Base-by-base conservation (phyloP, 129 eudicot genomes). In the Mikania micrantha region DNA sequence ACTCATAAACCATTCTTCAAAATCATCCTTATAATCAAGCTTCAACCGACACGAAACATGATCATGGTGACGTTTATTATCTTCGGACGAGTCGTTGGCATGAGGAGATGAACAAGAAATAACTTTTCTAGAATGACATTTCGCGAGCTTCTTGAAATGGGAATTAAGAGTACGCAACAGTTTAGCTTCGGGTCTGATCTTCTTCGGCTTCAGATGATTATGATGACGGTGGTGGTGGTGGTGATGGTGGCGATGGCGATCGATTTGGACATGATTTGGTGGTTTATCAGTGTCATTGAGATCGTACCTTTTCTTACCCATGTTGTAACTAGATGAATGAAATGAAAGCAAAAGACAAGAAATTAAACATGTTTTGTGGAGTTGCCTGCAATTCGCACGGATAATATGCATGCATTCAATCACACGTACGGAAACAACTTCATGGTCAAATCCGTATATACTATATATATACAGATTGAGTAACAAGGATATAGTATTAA, bases 261-360 rank as follows among this genome's bases (percentile, higher is more conserved):
- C 63, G 67, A 13, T 15, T n/a, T 32, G 21, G 67, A 21, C 49
- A 19, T 63, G 28, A 16, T 65, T 64, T 34, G 66, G 73, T 71
- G 34, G 34, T 62, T 62, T 53, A 27, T 67, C 20, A n/a, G 42
- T 59, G 32, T 72, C 62, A 15, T 66, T 74, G 42, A 34, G 67
- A 74, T 74, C 50, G 8, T 66, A 66, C 69, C 81, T 71, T 77
- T 77, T 77, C 69, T 77, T 77, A 52, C 77, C 81, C 81, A 77
- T 77, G 58, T 50, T 69, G 57, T 64, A 27, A 74, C 13, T 2
- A 21, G 40, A 70, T 58, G 44, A 36, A 68, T 52, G 49, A 15
- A 50, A 41, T 32, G 44, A 47, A 32, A 34, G 42, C 7, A 47
- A 34, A 56, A 41, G n/a, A 42, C n/a, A 20, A 66, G 19, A 44